Conservation (phyloP, 2,329 filamentous ascomycete genomes). For the Gaeumannomyces tritici region DNA sequence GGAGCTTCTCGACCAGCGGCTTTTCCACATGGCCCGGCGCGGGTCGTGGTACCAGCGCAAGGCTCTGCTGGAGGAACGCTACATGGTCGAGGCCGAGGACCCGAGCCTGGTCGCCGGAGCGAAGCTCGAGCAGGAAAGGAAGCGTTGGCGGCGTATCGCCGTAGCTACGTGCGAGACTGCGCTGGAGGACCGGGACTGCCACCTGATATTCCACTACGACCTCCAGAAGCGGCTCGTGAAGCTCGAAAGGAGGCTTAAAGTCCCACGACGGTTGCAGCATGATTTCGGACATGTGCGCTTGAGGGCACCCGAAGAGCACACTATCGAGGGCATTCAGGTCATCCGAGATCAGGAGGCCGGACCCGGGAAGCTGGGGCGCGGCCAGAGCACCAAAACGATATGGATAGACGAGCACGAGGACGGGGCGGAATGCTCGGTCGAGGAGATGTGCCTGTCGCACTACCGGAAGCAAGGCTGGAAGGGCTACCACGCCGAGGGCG, state of each 20-base stretch:
- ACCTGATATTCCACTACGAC: conserved; percentile 89
- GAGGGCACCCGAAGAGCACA: conserved; percentile 64
- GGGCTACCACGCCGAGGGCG: conserved; percentile 87
- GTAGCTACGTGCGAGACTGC: conserved; percentile 75
- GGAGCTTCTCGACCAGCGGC: conserved; percentile 67
- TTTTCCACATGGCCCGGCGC: conserved; percentile 78
- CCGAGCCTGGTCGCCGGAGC: conserved; percentile 22
- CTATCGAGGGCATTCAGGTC: conserved; percentile 68
- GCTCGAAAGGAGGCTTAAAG: conserved; percentile 73
- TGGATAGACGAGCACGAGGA: conserved; percentile 73
- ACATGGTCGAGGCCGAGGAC: conserved; percentile 61
- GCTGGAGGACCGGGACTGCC: conserved; percentile 79
- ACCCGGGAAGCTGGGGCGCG: conserved; percentile 21
- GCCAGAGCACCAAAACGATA: conserved; percentile 60
- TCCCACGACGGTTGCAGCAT: conserved; percentile 80
- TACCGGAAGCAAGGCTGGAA: conserved; percentile 84
- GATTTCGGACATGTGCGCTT: conserved; percentile 84
- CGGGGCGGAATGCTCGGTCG: conserved; percentile 72
- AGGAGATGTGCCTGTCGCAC: conserved; percentile 85
- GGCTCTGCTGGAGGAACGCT: conserved; percentile 88
- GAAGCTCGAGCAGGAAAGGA: conserved; percentile 52
- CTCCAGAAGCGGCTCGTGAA: conserved; percentile 90
- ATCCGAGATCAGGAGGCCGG: conserved; percentile 42
- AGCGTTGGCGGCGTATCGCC: conserved; percentile 71
- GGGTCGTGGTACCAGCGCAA: conserved; percentile 95